phyloP scores from a whole-genome alignment of 2,329 filamentous ascomycete genomes.

The Dryadomyces quercivorus region DNA sequence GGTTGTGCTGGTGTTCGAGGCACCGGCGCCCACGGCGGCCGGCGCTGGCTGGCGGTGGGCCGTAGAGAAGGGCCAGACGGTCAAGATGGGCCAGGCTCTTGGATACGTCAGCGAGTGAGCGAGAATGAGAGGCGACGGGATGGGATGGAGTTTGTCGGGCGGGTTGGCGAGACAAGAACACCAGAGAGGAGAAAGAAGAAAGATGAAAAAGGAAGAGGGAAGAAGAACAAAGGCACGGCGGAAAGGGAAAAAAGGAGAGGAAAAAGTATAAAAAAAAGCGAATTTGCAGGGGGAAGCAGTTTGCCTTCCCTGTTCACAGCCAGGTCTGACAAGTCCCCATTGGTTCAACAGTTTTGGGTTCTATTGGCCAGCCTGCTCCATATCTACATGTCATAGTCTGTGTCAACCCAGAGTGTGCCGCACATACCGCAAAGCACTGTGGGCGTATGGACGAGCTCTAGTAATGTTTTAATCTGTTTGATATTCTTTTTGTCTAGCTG shows the following conservation, averaged over 20 bases:
- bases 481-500: not conserved
- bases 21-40: slow-evolving; percentile 47
- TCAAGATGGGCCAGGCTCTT: slow-evolving; percentile 80
- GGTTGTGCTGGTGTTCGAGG: slow-evolving; percentile 92
- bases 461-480: not conserved
- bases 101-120: slow-evolving; percentile 52
- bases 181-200: not conserved
- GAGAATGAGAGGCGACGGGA: too few relatives aligned
- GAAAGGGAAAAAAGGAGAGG: not conserved
- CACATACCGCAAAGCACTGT: not conserved
- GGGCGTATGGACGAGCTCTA: not conserved
- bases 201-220: not conserved
- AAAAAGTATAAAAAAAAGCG: not conserved
- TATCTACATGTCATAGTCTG: not conserved
- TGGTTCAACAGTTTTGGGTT: not conserved
- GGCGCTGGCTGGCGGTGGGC: slow-evolving; percentile 71
- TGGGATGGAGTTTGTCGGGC: too few relatives aligned
- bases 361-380: not conserved
- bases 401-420: not conserved
- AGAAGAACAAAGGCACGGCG: not conserved
- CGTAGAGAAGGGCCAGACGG: slow-evolving; percentile 73
- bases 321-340: not conserved
- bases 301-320: not conserved
- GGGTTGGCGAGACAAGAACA: not conserved
- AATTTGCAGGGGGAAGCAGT: not conserved